Evolutionary conservation across 225 moss, liverwort and hornwort species (phyloP).

Genomic region (Rhytidiadelphus loreus): DNA sequence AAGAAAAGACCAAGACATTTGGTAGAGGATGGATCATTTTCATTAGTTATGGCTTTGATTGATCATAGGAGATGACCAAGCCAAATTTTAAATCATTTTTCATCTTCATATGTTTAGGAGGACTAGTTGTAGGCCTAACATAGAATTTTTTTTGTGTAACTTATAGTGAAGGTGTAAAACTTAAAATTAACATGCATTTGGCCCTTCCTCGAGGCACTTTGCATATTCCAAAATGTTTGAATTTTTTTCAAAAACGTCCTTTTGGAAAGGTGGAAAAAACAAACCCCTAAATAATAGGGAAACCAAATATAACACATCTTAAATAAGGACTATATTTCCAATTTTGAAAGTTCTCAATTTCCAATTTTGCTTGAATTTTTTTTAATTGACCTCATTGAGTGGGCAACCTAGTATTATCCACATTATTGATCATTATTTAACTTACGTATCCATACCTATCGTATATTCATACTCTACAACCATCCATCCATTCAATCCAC

Average conservation of each 20-base stretch:
- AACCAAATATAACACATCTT: accelerated
- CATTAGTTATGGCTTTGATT: accelerated
- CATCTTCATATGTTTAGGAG: accelerated
- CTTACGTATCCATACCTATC: accelerated
- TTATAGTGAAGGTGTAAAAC: not conserved
- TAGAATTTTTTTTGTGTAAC: accelerated
- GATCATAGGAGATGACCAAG: accelerated
- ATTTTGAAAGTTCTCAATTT: accelerated
- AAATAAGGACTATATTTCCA: accelerated
- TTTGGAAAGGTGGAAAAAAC: not conserved
- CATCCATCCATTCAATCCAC: not conserved
- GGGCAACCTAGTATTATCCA: not conserved
- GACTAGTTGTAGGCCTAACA: not conserved
- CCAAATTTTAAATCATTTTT: not conserved
- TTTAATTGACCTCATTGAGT: not conserved
- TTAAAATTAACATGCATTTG: not conserved
- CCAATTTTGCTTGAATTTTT: not conserved
- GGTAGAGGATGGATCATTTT: not conserved
- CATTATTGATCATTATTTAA: not conserved
- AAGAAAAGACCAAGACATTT: accelerated
- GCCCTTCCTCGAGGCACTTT: accelerated
- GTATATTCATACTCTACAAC: accelerated
- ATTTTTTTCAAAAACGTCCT: accelerated
- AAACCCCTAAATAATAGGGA: accelerated
- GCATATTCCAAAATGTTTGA: accelerated